Base-by-base conservation (phyloP, 371 early-diverging fungal genomes). In the Mortierella sp. region DNA sequence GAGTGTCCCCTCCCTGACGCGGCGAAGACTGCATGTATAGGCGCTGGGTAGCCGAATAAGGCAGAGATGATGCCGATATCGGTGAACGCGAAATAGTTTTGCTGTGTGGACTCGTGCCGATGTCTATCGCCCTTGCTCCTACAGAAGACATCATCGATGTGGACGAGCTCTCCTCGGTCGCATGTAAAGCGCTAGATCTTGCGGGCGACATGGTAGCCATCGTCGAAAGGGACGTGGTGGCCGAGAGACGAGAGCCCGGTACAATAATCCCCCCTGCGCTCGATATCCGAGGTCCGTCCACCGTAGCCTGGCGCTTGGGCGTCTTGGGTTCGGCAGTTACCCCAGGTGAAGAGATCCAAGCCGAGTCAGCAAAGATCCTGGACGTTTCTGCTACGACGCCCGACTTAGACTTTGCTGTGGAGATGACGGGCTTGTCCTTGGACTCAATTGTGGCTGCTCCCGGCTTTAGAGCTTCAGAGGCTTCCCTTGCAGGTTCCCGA, bases 181-280 rank as follows among this genome's bases (percentile, higher is more conserved):
- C 52, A 51, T 68, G 55, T 5, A 75, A 8, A 1, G 69, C 55
- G 41, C 50, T 68, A n/a, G 56, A 52, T n/a, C 69, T 42, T 11
- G 67, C 64, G 2, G 64, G 69, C 1, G 75, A 75, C 43, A 58
- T 62, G n/a, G 50, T 55, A 3, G 64, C 69, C 64, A 75, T 68
- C 6, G 64, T 60, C 19, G 75, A 47, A 11, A 75, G 47, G 0
- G 75, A 75, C 1, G 64, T 64, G 9, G 69, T 60, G 5, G 69
- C 69, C 6, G 75, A 60, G 19, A 75, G 42, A 28, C 47, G 63
- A 4, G 75, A 44, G n/a, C 47, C 48, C 15, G 64, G 53, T 15
- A 63, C 12, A 12, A 63, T n/a, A 8, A 63, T 56, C 0, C 46
- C 56, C 2, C 48, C 37, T 0, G 48, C 28, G 17, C 56, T 50